Base-by-base conservation (phyloP, 768 basidiomycete species). In the Cyclocybe cylindracea region DNA sequence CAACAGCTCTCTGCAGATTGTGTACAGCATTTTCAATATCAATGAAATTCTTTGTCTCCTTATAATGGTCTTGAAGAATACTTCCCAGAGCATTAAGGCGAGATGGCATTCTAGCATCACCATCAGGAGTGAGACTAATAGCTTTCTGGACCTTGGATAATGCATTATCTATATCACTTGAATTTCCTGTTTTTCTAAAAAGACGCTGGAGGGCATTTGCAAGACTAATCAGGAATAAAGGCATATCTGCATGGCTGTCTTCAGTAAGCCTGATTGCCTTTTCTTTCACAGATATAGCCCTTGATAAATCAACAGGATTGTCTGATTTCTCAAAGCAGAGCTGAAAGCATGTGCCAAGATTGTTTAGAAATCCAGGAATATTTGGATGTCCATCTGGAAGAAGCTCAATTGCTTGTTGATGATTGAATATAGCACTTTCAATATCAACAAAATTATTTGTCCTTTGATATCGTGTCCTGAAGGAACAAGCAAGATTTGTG, bases 221-320 rank as follows among this genome's bases (percentile, higher is more conserved):
- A 32, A 63, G 53, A 33, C 59, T 54, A 51, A 51, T 53, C 2
- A 66, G 40, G 14, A 37, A 49, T 1, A 33, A 3, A 10, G 65
- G 48, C 34, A 40, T 60, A 36, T 46, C 48, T 24, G 53, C 42
- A 42, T 66, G 58, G 3, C 51, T 60, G 24, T 64, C 48, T 19
- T 59, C 51, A 19, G 58, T 54, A n/a, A 67, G 39, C 10, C 49
- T 42, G 7, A 67, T 56, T 38, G 58, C 46, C 14, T 58, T 46
- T 53, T 54, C 51, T 24, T 24, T 34, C 11, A 39, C 38, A 10
- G 44, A 32, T 36, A 71, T 44, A 6, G 54, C 56, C 24, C 65
- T 58, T 18, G 68, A 49, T n/a, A 72, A 45, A 37, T 65, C 64
- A 14, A 40, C 39, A 14, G 42, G 36, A 33, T 65, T 48, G 40